Evolutionary conservation across 306 rosid genomes (phyloP).

Genomic region (Fragaria iinumae): DNA sequence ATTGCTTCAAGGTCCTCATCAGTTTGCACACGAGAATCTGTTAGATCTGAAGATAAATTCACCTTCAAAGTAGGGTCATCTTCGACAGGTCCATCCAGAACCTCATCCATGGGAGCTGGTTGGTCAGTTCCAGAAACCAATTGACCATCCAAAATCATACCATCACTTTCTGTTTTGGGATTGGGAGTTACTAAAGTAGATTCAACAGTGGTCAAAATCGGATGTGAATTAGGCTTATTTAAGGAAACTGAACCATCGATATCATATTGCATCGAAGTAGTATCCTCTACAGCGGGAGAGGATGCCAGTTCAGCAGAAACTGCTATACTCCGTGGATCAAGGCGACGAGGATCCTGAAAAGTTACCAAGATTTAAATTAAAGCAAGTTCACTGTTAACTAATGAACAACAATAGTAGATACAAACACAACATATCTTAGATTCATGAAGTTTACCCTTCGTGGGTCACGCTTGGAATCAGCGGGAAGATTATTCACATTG

Average conservation of each 20-base stretch:
- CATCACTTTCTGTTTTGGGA: conserved; percentile 47
- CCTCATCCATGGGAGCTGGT: conserved; percentile 39
- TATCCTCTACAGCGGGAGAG: conserved; percentile 50
- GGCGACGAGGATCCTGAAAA: conserved; percentile 96
- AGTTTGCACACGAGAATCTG: conserved; percentile 38
- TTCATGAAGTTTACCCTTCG: conserved; percentile 65
- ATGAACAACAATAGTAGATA: neutral
- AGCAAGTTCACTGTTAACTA: neutral
- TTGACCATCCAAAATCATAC: conserved; percentile 45
- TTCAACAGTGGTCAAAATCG: conserved; percentile 37
- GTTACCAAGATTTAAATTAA: conserved; percentile 22
- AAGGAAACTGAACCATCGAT: conserved; percentile 50
- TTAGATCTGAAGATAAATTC: conserved; percentile 42
- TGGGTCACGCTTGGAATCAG: conserved; percentile 90
- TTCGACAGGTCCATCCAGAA: conserved; percentile 54
- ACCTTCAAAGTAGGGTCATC: conserved; percentile 32
- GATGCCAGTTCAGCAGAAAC: conserved; percentile 46
- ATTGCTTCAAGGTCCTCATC: conserved; percentile 50
- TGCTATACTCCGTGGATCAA: conserved; percentile 80
- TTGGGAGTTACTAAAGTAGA: conserved; percentile 39
- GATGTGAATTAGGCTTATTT: conserved; percentile 48
- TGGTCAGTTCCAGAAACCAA: conserved; percentile 41
- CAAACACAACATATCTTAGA: conserved; percentile 21
- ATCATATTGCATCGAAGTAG: conserved; percentile 44
- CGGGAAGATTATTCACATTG: conserved; percentile 47